Conservation (phyloP, 805 yeast species). For the Debaryomyces prosopidis region DNA sequence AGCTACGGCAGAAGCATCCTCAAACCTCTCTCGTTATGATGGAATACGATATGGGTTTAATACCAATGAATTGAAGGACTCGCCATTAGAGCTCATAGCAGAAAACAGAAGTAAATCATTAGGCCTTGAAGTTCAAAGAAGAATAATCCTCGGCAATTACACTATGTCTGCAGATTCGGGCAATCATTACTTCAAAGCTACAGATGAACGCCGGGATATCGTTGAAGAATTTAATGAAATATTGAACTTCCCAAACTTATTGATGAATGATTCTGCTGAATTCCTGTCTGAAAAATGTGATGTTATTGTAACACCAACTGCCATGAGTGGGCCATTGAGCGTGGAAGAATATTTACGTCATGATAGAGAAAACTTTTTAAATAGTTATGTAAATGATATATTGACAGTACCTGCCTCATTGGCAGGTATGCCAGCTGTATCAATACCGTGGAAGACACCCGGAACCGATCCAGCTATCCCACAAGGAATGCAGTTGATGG, state of each 20-base stretch:
- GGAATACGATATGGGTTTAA: conserved; percentile 83
- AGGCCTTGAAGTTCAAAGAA: conserved; percentile 79
- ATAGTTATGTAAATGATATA: conserved; percentile 76
- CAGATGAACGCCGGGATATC: conserved; percentile 57
- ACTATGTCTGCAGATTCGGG: conserved; percentile 75
- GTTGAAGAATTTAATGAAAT: conserved; percentile 65
- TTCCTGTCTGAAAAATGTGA: conserved; percentile 49
- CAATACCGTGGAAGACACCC: conserved; percentile 57
- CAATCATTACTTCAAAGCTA: conserved; percentile 78
- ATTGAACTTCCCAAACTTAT: conserved; percentile 53
- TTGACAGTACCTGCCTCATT: conserved; percentile 88
- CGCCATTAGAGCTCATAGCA: conserved; percentile 16
- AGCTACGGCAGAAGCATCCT: conserved; percentile 92
- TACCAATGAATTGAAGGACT: conserved; percentile 17
- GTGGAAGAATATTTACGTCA: conserved; percentile 42
- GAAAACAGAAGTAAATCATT: conserved; percentile 66
- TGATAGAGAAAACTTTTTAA: conserved; percentile 47
- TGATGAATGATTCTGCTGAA: conserved; percentile 6
- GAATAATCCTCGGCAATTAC: conserved; percentile 85
- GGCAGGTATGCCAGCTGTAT: conserved; percentile 86
- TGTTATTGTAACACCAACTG: conserved; percentile 72
- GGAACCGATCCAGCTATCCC: conserved; percentile 22
- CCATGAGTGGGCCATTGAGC: conserved; percentile 56
- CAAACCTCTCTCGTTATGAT: conserved; percentile 86
- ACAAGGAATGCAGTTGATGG: conserved; percentile 77